Evolutionary conservation across 23 red algal species (phyloP).

Genomic region (Gracilaria gracilis): DNA sequence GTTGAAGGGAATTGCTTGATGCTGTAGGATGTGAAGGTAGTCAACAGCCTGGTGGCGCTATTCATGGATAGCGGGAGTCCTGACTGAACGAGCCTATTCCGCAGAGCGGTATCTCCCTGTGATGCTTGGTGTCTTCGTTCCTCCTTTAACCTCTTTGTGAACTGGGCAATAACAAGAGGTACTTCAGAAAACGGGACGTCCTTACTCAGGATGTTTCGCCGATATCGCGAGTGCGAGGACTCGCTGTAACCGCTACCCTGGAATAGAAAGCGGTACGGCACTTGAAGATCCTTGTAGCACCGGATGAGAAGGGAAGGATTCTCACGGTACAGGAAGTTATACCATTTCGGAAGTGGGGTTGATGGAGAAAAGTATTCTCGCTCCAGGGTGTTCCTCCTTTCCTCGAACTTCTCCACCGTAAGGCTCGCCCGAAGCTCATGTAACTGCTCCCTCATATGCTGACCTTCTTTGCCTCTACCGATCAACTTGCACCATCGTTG

Average conservation of each 20-base stretch:
- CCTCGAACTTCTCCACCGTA: neutral
- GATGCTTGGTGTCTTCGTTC: neutral
- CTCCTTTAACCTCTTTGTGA: neutral
- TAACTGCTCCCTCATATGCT: neutral
- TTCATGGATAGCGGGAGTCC: neutral
- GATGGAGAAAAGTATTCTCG: neutral
- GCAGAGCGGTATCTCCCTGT: neutral
- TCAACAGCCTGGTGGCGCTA: neutral
- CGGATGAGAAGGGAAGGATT: neutral
- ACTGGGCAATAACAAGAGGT: neutral
- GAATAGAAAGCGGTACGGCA: slow-evolving; percentile 5
- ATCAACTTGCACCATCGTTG: neutral
- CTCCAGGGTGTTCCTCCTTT: neutral
- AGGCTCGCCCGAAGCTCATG: neutral
- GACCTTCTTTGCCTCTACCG: neutral
- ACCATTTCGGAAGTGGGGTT: neutral
- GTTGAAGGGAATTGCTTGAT: neutral
- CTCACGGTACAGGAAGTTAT: slow-evolving; percentile 1
- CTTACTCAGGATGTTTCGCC: neutral
- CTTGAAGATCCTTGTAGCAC: neutral
- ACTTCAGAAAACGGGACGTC: neutral
- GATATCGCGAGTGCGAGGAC: neutral
- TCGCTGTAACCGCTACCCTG: neutral
- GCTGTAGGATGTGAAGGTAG: neutral
- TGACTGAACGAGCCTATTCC: neutral